Evolutionary conservation across 371 early-diverging fungal species (phyloP), one percentile per base, ranked within the genome.

Genomic region (Gilbertella persicaria): DNA sequence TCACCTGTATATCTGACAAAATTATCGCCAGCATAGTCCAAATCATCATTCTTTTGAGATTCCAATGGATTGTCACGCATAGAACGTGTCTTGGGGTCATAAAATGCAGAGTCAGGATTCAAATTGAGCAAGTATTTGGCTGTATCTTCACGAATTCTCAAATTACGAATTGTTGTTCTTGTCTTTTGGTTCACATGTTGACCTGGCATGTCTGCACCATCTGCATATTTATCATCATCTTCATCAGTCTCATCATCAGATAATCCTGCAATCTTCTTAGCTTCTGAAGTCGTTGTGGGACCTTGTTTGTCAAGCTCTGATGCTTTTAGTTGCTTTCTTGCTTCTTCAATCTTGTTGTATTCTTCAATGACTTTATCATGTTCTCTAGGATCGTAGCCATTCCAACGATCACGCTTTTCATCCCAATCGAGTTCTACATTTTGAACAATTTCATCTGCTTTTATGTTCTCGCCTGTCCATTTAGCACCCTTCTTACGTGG

Each of bases 91-190:
- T 99, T 99, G 26, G 99, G 99, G 75, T 99, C 97, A 66, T 99
- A 99, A 78, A 94, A 89, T 0, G 97, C 98, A 1, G 94, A 93
- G 55, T 96, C 85, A n/a, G 88, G 83, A 63, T 96, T 94, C 57
- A 98, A 69, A 71, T 98, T 97, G 47, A 88, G 80, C 46, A 99
- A 78, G 66, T 99, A 99, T 73, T 99, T 99, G 38, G 99, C 96
- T 8, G 95, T 96, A 75, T 99, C 99, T 80, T 99, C 99, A 69
- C 99, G 94, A 69, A 99, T 97, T 75, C 90, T 89, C 58, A 98
- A 78, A 55, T 97, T 98, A 51, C 98, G 86, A 45, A 97, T 94
- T 0, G 99, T 97, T 0, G 91, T 94, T 51, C 94, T 83, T 6
- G 94, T 88, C 69, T 97, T 96, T 40, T 89, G 82, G 64, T 95